These are phyloP conservation scores for Fusarium mexicanum DNA, from an alignment of 2,329 filamentous ascomycete genomes.

Conservation along the genomic window DNA sequence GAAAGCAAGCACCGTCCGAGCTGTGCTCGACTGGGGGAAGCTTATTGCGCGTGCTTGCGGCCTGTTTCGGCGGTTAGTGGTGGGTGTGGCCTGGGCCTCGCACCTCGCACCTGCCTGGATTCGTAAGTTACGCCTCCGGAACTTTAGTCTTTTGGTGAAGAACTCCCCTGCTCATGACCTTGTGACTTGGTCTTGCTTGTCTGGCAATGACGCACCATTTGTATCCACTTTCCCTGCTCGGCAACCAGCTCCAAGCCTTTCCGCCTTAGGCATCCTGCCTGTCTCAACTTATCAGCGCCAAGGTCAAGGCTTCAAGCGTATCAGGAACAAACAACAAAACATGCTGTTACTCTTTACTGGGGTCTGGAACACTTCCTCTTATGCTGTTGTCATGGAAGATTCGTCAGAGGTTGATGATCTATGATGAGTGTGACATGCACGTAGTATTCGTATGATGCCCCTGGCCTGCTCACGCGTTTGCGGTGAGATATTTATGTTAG, in stretches of 20 bases:
- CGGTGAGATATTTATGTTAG: slow-evolving; percentile 12
- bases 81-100: slow-evolving; percentile 11
- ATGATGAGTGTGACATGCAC: not conserved
- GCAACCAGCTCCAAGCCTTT: slow-evolving; percentile 41
- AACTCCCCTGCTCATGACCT: slow-evolving; percentile 33
- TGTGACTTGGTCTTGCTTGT: slow-evolving; percentile 34
- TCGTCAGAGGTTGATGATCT: slow-evolving; percentile 2
- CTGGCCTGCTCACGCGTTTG: slow-evolving; percentile 13
- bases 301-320: slow-evolving; percentile 8
- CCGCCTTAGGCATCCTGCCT: slow-evolving; percentile 42
- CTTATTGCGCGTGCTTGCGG: slow-evolving; percentile 42
- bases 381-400: slow-evolving; percentile 23
- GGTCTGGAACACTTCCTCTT: slow-evolving; percentile 9
- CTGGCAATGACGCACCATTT: slow-evolving; percentile 44
- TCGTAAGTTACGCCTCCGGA: slow-evolving; percentile 32
- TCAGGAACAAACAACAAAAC: slow-evolving; percentile 32
- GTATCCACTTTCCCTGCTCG: slow-evolving; percentile 40
- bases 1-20: slow-evolving; percentile 26
- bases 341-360: slow-evolving; percentile 1
- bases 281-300: slow-evolving; percentile 28
- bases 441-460: slow-evolving; percentile 10
- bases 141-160: slow-evolving; percentile 14
- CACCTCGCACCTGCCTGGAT: slow-evolving; percentile 38
- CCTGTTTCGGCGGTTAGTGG: slow-evolving; percentile 37
- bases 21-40: slow-evolving; percentile 22